These are phyloP conservation scores for Trematosphaeria pertusa DNA, from an alignment of 2,329 filamentous ascomycete genomes.

Conservation along the genomic window DNA sequence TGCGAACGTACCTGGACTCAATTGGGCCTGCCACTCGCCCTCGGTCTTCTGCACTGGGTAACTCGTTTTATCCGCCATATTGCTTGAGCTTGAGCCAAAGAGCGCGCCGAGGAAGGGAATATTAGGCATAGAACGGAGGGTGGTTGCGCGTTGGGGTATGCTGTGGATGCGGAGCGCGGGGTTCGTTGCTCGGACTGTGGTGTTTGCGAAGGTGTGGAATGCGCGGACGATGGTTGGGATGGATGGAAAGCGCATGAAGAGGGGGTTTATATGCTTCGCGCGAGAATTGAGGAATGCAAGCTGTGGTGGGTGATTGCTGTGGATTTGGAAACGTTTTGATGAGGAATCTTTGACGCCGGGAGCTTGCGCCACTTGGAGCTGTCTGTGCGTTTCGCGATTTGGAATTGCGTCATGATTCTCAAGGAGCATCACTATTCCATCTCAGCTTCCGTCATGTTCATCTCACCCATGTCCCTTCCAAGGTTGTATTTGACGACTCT, in stretches of 20 bases:
- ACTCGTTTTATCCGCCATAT: slow-evolving; percentile 63
- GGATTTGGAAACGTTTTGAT: slow-evolving; percentile 18
- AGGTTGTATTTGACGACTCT: too few relatives aligned
- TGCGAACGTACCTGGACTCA: slow-evolving; percentile 68
- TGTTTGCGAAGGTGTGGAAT: slow-evolving; percentile 56
- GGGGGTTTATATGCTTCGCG: slow-evolving; percentile 15
- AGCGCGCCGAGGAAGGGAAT: slow-evolving; percentile 81
- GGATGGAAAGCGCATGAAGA: slow-evolving; percentile 58
- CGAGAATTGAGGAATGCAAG: too few relatives aligned
- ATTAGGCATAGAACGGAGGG: slow-evolving; percentile 68
- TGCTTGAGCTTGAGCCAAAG: slow-evolving; percentile 67
- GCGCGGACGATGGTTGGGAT: slow-evolving; percentile 57
- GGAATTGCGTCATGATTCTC: slow-evolving; percentile 40
- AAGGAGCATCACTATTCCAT: background rate
- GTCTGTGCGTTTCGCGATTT: slow-evolving; percentile 24
- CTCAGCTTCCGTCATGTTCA: background rate
- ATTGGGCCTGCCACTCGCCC: slow-evolving; percentile 87
- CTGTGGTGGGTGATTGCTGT: background rate
- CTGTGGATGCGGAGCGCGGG: slow-evolving; percentile 42
- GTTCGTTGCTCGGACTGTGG: slow-evolving; percentile 45
- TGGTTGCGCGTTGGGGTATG: slow-evolving; percentile 33
- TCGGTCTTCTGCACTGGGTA: slow-evolving; percentile 83
- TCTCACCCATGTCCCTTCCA: background rate
- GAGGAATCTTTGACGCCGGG: slow-evolving; percentile 31
- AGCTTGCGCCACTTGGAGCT: slow-evolving; percentile 32